phyloP scores from a whole-genome alignment of 2,329 filamentous ascomycete species.

The Botrytis deweyae region DNA sequence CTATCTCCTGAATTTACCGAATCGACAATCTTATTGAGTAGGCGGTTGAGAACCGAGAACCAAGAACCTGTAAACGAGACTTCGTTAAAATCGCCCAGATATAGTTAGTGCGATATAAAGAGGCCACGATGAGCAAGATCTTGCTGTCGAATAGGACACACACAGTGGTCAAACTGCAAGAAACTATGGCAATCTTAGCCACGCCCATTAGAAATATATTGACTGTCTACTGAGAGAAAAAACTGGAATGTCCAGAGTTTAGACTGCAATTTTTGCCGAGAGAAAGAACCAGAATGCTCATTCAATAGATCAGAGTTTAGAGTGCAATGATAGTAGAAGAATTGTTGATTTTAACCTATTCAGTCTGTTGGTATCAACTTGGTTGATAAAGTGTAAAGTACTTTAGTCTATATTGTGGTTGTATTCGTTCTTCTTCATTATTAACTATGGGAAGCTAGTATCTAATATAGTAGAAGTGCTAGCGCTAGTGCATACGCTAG shows the following conservation, averaged over 20 bases:
- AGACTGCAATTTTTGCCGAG: neutral
- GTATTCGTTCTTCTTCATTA: too few species aligned
- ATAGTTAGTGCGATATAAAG: neutral
- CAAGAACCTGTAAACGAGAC: neutral
- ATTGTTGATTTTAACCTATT: neutral
- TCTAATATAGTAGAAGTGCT: too few species aligned
- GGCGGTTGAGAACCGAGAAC: neutral
- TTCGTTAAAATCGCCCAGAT: neutral
- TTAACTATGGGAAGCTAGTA: too few species aligned
- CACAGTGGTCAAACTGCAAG: neutral
- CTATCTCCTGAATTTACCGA: neutral
- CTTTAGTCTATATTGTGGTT: too few species aligned
- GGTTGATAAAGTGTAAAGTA: too few species aligned
- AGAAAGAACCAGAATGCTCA: neutral
- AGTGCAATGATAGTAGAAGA: too few species aligned
- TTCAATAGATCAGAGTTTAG: neutral
- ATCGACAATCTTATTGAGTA: neutral
- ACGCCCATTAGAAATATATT: neutral
- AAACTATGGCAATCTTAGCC: rapidly evolving
- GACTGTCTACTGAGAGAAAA: neutral
- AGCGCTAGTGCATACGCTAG: too few species aligned
- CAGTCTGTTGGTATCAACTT: too few species aligned
- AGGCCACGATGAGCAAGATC: neutral
- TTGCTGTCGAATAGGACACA: neutral
- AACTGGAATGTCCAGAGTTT: neutral